Evolutionary conservation across 73 alveolate species (phyloP).

Genomic region (Uronychia setigera): DNA sequence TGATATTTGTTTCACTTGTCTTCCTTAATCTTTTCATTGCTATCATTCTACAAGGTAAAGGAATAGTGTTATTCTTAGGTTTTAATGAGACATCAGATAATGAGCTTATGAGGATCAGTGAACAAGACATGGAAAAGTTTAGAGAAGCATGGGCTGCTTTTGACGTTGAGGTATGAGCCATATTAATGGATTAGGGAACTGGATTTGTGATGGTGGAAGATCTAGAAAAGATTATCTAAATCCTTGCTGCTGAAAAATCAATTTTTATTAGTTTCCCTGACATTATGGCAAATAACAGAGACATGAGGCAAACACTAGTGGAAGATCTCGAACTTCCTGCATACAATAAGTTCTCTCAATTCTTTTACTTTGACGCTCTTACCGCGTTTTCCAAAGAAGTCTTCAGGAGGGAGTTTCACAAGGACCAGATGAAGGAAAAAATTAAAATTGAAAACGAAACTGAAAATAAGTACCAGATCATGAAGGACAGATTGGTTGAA

Average conservation of each 20-base stretch:
- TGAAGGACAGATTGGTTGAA: not conserved
- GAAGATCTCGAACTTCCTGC: slow-evolving; percentile 38
- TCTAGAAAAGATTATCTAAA: not conserved
- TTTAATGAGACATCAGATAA: slow-evolving; percentile 47
- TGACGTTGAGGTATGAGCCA: slow-evolving; percentile 21
- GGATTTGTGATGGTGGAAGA: slow-evolving; percentile 29
- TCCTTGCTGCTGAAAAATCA: slow-evolving; percentile 6
- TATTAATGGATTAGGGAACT: slow-evolving; percentile 35
- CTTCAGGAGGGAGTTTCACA: not conserved
- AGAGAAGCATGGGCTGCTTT: slow-evolving; percentile 33
- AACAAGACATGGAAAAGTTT: slow-evolving; percentile 21
- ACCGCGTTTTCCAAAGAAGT: not conserved
- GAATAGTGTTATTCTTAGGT: not conserved
- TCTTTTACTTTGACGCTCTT: not conserved
- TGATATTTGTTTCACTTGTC: slow-evolving; percentile 58
- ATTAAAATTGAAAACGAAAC: not conserved
- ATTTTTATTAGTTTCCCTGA: slow-evolving; percentile 15
- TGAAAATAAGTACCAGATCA: not conserved
- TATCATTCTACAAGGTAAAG: slow-evolving; percentile 65
- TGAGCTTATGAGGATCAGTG: slow-evolving; percentile 13
- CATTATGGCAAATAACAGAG: slow-evolving; percentile 7
- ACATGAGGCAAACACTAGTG: slow-evolving; percentile 5
- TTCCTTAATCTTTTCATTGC: slow-evolving; percentile 76
- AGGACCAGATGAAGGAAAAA: not conserved
- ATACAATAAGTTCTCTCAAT: slow-evolving; percentile 3